Percentiles rank a stretch among this genome's conserved stretches.
Conservation (phyloP, 352 stramenopile species). For the Phytopythium aichiense region DNA sequence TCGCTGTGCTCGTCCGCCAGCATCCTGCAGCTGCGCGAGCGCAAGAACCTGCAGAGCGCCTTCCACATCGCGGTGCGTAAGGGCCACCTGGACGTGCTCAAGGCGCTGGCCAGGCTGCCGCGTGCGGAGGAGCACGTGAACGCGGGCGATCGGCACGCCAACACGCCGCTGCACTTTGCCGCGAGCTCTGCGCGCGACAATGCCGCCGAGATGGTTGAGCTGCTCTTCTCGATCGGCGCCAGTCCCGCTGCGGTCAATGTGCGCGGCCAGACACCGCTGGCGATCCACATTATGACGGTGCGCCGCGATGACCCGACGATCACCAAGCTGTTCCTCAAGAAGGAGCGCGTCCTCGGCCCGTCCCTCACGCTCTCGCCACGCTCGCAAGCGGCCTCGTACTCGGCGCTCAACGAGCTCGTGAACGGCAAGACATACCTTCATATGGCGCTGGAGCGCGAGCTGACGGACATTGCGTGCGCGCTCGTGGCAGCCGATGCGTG, state of each 20-base stretch:
- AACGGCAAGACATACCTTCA: conserved; percentile 83
- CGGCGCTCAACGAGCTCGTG: conserved; percentile 56
- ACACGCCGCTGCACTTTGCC: conserved; percentile 82
- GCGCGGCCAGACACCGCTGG: conserved; percentile 76
- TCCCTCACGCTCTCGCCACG: conserved; percentile 13
- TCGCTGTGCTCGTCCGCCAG: conserved; percentile 38
- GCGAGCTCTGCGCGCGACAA: conserved; percentile 55
- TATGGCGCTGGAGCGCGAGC: conserved; percentile 66
- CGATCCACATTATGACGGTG: conserved; percentile 80
- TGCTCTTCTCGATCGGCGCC: conserved; percentile 62
- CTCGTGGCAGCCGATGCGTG: conserved; percentile 69
- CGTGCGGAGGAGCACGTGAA: conserved; percentile 68
- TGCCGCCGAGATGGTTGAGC: conserved; percentile 60
- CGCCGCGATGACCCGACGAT: conserved; percentile 55
- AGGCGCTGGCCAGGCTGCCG: conserved; percentile 74
- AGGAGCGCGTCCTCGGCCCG: conserved; percentile 24
- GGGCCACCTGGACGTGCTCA: conserved; percentile 75
- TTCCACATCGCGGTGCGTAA: conserved; percentile 84
- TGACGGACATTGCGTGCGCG: conserved; percentile 61
- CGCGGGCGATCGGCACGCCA: conserved; percentile 66
- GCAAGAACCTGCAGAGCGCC: conserved; percentile 83
- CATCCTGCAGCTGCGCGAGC: conserved; percentile 74
- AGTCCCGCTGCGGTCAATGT: conserved; percentile 67
- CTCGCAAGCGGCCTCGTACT: not conserved
- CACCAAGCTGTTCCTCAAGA: conserved; percentile 47